A percentile compares a stretch with the other conserved stretches of the same genome.
phyloP scores from a whole-genome alignment of 1,139 yeast species.

The Protomyces macrosporus region DNA sequence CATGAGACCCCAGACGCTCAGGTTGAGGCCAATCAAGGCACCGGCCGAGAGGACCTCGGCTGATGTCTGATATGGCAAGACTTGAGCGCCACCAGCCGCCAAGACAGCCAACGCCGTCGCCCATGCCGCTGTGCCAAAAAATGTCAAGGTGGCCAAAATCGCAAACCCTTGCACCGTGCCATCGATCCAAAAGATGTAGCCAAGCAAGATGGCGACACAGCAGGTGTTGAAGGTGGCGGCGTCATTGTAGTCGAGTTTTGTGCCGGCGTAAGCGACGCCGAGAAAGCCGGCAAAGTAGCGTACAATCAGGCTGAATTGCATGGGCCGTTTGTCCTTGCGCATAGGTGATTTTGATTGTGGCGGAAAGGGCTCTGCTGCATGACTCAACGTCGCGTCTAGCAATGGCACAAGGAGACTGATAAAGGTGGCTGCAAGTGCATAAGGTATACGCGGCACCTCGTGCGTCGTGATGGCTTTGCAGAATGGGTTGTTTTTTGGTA shows the following conservation, averaged over 20 bases:
- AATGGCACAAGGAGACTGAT: not conserved
- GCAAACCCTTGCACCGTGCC: not conserved
- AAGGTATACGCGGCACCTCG: not conserved
- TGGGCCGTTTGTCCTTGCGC: not conserved
- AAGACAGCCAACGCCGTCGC: not conserved
- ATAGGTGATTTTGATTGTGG: not conserved
- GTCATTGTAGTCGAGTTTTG: conserved; percentile 17
- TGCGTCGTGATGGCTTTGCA: conserved; percentile 4
- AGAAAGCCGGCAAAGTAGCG: conserved; percentile 22
- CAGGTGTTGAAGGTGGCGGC: conserved; percentile 17
- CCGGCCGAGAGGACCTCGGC: not conserved
- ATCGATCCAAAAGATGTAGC: not conserved
- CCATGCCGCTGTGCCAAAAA: not conserved
- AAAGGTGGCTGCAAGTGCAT: conserved; percentile 3
- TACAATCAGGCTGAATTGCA: not conserved
- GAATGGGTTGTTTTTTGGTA: conserved; percentile 11
- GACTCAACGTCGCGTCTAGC: not conserved
- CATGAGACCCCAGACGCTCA: conserved; percentile 12
- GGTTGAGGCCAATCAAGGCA: conserved; percentile 12
- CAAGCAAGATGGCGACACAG: conserved; percentile 2
- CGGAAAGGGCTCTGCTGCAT: not conserved
- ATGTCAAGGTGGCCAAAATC: not conserved
- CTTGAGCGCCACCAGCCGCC: not conserved
- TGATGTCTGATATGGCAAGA: not conserved
- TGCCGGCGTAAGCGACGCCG: conserved; percentile 18